Evolutionary conservation across 441 rosid species (phyloP).

Genomic region (Monsonia emarginata): DNA sequence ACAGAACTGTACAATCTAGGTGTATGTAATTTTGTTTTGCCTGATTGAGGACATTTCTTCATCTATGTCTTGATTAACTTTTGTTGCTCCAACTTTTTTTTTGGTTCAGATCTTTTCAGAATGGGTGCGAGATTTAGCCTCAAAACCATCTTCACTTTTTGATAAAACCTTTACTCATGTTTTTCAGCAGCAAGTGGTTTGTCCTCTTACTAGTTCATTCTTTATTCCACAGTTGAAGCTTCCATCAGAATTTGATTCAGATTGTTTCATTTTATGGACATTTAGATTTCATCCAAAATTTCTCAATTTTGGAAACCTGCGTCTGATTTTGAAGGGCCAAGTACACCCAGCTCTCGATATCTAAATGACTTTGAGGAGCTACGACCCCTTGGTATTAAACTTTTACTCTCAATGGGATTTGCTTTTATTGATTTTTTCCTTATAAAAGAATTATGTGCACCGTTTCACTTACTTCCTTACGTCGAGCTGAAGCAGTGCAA

Average conservation of each 20-base stretch:
- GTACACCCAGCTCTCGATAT: constrained; percentile 69
- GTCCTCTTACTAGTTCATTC: constrained; percentile 17
- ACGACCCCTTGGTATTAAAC: constrained; percentile 64
- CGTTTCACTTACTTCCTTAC: background rate
- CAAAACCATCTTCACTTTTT: constrained; percentile 60
- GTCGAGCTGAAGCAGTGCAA: background rate
- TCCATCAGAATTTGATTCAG: constrained; percentile 16
- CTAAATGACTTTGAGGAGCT: constrained; percentile 94
- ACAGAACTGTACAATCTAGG: constrained; percentile 69
- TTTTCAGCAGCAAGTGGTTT: constrained; percentile 60
- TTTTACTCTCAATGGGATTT: constrained; percentile 8
- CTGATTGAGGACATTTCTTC: constrained; percentile 9
- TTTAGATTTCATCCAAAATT: constrained; percentile 60
- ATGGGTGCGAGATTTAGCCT: constrained; percentile 52
- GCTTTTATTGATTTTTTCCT: constrained; percentile 1
- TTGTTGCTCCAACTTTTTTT: constrained; percentile 18
- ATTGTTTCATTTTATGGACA: constrained; percentile 14
- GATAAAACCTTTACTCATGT: constrained; percentile 60
- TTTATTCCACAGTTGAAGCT: constrained; percentile 13
- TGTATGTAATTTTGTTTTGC: constrained; percentile 36
- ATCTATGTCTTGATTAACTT: constrained; percentile 17
- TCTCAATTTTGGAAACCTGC: constrained; percentile 86
- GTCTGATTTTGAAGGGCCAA: constrained; percentile 45
- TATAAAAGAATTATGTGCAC: background rate
- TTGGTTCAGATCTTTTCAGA: constrained; percentile 64